A percentile compares a stretch with the other conserved stretches of the same genome.
phyloP scores from a whole-genome alignment of 2,329 filamentous ascomycete genomes.

The Colletotrichum plurivorum region DNA sequence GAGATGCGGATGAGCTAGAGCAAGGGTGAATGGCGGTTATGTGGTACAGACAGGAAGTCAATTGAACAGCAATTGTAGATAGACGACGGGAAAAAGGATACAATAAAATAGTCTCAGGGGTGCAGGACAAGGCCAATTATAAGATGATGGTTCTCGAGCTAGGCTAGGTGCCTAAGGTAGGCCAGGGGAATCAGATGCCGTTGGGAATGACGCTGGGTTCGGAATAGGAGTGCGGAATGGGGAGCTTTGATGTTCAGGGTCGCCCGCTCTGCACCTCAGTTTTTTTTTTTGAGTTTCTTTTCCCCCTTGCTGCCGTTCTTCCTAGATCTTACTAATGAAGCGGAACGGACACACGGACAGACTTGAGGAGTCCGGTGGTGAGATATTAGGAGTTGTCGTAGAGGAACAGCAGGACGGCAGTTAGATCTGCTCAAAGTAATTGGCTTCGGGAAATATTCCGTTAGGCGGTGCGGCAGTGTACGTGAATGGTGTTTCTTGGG shows the following conservation, averaged over 20 bases:
- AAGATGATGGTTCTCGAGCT: too few species aligned
- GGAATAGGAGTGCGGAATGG: too few species aligned
- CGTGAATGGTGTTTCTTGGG: too few species aligned
- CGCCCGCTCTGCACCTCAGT: neutral
- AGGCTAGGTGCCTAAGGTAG: neutral
- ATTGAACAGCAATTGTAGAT: neutral
- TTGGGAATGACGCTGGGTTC: conserved; percentile 15
- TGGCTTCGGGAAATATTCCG: too few species aligned
- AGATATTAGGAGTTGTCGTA: neutral
- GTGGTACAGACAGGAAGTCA: neutral
- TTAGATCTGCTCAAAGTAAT: too few species aligned
- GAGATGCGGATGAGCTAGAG: neutral
- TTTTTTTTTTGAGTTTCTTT: neutral
- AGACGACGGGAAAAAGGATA: too few species aligned
- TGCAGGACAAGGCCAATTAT: too few species aligned
- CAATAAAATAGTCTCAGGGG: too few species aligned
- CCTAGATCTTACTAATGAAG: too few species aligned
- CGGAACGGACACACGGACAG: conserved; percentile 5
- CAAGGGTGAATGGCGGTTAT: neutral
- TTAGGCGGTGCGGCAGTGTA: too few species aligned
- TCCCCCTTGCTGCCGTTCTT: neutral
- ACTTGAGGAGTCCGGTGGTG: neutral
- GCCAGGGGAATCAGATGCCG: conserved; percentile 8
- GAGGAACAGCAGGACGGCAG: neutral
- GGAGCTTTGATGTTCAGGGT: conserved; percentile 2